Evolutionary conservation across 2,329 filamentous ascomycete species (phyloP), one percentile per base, ranked within the genome.

Genomic region (Colletotrichum endophyticum): DNA sequence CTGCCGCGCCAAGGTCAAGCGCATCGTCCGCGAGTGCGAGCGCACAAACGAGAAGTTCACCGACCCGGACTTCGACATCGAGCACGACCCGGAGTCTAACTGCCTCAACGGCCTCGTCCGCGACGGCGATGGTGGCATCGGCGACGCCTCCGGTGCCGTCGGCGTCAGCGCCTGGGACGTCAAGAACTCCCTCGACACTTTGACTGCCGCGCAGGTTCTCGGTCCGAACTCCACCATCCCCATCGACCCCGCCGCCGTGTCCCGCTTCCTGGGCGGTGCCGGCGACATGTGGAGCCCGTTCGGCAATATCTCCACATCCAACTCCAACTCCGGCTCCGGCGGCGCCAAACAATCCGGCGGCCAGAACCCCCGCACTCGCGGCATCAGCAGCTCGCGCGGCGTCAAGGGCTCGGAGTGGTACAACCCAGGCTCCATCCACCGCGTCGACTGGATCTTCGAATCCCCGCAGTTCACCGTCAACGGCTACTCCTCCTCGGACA

Each of bases 41-140:
- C 85, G 86, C 32, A 87, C 85, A 28, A 88, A 88, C 76, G 83
- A 86, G 73, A 88, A 87, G 80, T 88, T 86, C 73, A 86, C 84
- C 61, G 87, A 88, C 67, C 82, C 85, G 2, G 85, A 87, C 78
- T 88, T 87, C 72, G 85, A 88, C 72, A 84, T 88, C 66, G 86
- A 87, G 78, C 75, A 78, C 8, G 86, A 88, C 73, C 79, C 79
- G 2, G 68, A 80, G 13, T 67, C 80, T 25, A 86, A 88, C 77
- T 87, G 86, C 59, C 82, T 87, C 34, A 79, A 82, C 61, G 82
- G 83, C 15, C 78, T 85, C 11, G 68, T 81, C 39, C 79, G 80
- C 16, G 75, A 74, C 15, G 63, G 25, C 11, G 68, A 49, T 25
- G 28, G 28, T 12, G 59, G 22, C 16, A 66, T 77, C 49, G 70